phyloP scores from a whole-genome alignment of 2,329 filamentous ascomycete genomes.

The Xylaria sp. region DNA sequence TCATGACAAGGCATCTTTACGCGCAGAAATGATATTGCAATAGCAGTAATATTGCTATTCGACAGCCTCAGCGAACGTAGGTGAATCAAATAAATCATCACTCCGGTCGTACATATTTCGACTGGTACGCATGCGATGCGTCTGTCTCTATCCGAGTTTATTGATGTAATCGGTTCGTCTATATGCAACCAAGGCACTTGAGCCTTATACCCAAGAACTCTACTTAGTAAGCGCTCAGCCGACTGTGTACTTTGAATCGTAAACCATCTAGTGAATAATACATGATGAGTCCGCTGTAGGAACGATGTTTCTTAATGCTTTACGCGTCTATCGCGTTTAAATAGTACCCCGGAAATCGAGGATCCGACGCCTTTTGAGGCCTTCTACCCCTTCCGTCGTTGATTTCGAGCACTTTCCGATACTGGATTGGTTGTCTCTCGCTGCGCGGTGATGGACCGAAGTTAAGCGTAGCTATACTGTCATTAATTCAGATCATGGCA shows the following conservation, averaged over 20 bases:
- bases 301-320: constrained; percentile 14
- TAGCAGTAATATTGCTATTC: neutral
- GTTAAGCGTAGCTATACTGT: constrained; percentile 19
- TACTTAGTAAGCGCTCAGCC: constrained; percentile 27
- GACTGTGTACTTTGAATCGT: constrained; percentile 29
- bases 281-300: constrained; percentile 16
- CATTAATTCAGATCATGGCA: constrained; percentile 11
- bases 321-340: constrained; percentile 15
- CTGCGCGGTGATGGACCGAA: neutral
- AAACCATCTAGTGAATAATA: constrained; percentile 34
- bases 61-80: neutral
- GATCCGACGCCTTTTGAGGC: neutral
- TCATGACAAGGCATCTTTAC: too few relatives aligned
- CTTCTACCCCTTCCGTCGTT: neutral
- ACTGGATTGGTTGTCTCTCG: neutral
- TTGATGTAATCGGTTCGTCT: constrained; percentile 24
- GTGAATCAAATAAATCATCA: neutral
- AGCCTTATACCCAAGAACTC: constrained; percentile 24
- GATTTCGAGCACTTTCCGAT: neutral
- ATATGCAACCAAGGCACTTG: constrained; percentile 32
- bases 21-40: neutral
- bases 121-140: too few relatives aligned
- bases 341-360: neutral
- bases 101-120: too few relatives aligned
- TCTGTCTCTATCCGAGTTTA: constrained; percentile 12